Base-by-base conservation (phyloP, 805 yeast species). In the Metschnikowia lochheadii region DNA sequence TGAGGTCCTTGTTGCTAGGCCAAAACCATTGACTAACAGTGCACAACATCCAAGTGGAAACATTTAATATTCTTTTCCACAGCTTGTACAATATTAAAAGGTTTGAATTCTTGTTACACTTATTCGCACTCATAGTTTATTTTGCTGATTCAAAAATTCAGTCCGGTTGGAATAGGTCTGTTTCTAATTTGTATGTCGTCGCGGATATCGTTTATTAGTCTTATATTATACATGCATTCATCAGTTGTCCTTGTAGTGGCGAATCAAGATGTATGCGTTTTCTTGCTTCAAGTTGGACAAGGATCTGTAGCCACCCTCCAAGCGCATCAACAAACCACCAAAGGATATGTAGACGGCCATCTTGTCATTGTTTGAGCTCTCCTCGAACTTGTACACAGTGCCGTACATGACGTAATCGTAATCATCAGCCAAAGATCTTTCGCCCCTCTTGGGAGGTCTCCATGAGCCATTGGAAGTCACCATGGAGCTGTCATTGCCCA, bases 371-470 rank as follows among this genome's bases (percentile, higher is more conserved):
- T 77, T 75, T 37, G 68, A 64, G 55, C 85, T 81, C 72, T 94
- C 99, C 67, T 92, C 97, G 65, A 94, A 94, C 68, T 92, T 91
- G 77, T 94, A 94, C 42, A 94, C 96, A 6, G 96, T 90, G 49
- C 99, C 99, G 67, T 91, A 84, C 98, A 94, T 92, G 57, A 94
- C 98, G 63, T 94, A 94, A 68, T 92, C 98, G 73, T 90, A 92
- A 65, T 94, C 98, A 67, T 92, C 97, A 58, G 97, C 96, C 62
- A 92, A 77, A 5, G 95, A 81, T 63, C 85, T 81, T 59, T 90
- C 96, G 52, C 85, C 87, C 11, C 87, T 79, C 68, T 80, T 87
- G 41, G 96, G 96, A 7, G 88, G 89, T 66, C 90, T 79, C 91
- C 92, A 86, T 23, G 87, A 80, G 17, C 86, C 85, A 57, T 82